Percentiles rank a stretch among this genome's conserved stretches.
phyloP scores from a whole-genome alignment of 306 rosid species.

The Ammopiptanthus mongolicus region DNA sequence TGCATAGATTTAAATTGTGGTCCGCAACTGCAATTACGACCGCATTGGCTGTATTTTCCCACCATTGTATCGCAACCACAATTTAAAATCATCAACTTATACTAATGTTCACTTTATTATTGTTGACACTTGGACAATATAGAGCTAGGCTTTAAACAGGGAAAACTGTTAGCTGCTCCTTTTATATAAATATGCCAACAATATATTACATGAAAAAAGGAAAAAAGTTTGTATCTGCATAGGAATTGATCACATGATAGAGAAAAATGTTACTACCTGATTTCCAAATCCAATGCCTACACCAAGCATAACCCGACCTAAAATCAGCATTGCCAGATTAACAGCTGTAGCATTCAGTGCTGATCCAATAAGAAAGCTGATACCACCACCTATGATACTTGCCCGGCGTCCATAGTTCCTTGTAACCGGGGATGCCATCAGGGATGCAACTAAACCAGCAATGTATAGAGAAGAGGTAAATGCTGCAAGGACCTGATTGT shows the following conservation, averaged over 20 bases:
- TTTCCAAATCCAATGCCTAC: slow-evolving; percentile 94
- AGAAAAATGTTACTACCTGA: slow-evolving; percentile 49
- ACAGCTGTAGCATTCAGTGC: slow-evolving; percentile 60
- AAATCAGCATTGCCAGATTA: slow-evolving; percentile 63
- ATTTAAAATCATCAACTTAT: background rate
- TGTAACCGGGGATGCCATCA: slow-evolving; percentile 77
- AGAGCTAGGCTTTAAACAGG: background rate
- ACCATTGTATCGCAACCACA: too few species aligned
- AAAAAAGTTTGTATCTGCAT: background rate
- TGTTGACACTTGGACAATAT: background rate
- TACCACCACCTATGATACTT: slow-evolving; percentile 72
- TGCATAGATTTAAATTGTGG: too few species aligned
- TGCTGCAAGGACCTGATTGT: slow-evolving; percentile 82
- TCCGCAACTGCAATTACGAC: too few species aligned
- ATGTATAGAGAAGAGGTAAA: slow-evolving; percentile 87
- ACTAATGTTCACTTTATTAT: background rate
- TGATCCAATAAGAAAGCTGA: slow-evolving; percentile 68
- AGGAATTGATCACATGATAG: background rate
- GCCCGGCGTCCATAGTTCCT: slow-evolving; percentile 62
- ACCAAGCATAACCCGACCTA: slow-evolving; percentile 91
- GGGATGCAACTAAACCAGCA: slow-evolving; percentile 76
- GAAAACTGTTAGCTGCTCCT: background rate
- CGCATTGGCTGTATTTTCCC: too few species aligned
- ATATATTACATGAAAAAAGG: background rate
- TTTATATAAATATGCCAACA: background rate